phyloP scores from a whole-genome alignment of 305 asterid genomes.

The Fraxinus angustifolia region DNA sequence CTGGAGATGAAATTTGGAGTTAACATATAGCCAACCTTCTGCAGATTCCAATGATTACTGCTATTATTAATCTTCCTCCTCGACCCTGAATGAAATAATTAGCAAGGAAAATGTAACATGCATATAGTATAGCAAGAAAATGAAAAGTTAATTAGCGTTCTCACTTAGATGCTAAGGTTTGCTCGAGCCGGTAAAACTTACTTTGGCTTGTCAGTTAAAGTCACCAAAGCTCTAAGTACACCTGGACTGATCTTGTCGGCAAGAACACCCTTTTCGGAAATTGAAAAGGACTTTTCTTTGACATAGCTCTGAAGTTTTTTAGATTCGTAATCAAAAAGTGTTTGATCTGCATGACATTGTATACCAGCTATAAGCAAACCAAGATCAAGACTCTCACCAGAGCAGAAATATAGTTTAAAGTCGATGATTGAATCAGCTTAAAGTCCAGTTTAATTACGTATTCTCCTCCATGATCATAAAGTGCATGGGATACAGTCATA shows the following conservation, averaged over 20 bases:
- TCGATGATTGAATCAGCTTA: background rate
- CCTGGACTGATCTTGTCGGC: slow-evolving; percentile 77
- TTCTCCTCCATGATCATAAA: background rate
- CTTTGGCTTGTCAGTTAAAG: slow-evolving; percentile 66
- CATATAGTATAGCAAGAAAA: background rate
- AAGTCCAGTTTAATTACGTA: background rate
- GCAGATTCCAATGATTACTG: slow-evolving; percentile 6
- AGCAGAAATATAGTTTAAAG: background rate
- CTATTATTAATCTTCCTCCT: slow-evolving; percentile 34
- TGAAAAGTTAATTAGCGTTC: background rate
- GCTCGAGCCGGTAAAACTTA: slow-evolving; percentile 27
- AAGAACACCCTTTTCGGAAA: slow-evolving; percentile 77
- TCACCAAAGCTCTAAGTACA: slow-evolving; percentile 77
- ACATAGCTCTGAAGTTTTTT: slow-evolving; percentile 81
- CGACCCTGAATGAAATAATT: slow-evolving; percentile 37
- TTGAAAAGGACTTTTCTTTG: slow-evolving; percentile 69
- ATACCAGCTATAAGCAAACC: slow-evolving; percentile 21
- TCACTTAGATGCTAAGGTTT: slow-evolving; percentile 12
- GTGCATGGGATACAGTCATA: background rate
- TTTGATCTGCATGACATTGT: slow-evolving; percentile 57
- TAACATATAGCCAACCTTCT: slow-evolving; percentile 17
- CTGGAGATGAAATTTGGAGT: background rate
- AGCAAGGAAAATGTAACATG: slow-evolving; percentile 7
- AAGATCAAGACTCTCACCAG: slow-evolving; percentile 5
- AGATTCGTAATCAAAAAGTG: slow-evolving; percentile 61